Evolutionary conservation across 306 rosid species (phyloP), one percentile per base, ranked within the genome.

Genomic region (Acacia acuminata): DNA sequence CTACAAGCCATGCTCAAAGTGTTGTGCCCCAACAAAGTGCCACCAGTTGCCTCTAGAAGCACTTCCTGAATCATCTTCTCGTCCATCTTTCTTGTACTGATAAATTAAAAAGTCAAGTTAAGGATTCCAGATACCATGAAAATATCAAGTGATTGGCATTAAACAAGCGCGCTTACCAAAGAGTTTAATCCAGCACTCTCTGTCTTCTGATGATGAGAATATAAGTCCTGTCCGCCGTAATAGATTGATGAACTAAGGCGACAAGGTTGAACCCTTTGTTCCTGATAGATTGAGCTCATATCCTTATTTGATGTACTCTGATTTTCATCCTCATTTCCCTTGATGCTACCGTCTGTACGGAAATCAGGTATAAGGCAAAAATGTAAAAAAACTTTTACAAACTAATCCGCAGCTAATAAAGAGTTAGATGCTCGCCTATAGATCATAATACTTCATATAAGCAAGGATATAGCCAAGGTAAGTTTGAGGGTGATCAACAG

Each of bases 11-110:
- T 64, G 16, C 30, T 34, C 5, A 38, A 24, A 74, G 43, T 75
- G 65, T 47, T 63, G 69, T 38, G 14, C 64, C 44, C n/a, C 24
- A 55, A 77, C 8, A 27, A 10, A 9, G 75, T 93, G 90, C 98
- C 97, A 94, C 98, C 97, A 91, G 81, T 94, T 92, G 81, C 98
- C 98, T 85, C 94, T 87, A 43, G 93, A 89, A 68, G 97, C 97
- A 87, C 90, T 93, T 75, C 87, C 97, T 3, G 92, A 88, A 83
- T 94, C 96, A 78, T 94, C 97, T 77, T 92, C 97, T 40, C 81
- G 91, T 40, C 87, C 88, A 67, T 90, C 94, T 83, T 90, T 90
- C 89, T 92, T 90, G 87, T 65, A 60, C 98, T 89, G 86, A 78
- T 56, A 81, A 13, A 73, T 55, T 73, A 3, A 72, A 38, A 53